Evolutionary conservation across 2,329 filamentous ascomycete genomes (phyloP).

Genomic region (Exserohilum turcica): DNA sequence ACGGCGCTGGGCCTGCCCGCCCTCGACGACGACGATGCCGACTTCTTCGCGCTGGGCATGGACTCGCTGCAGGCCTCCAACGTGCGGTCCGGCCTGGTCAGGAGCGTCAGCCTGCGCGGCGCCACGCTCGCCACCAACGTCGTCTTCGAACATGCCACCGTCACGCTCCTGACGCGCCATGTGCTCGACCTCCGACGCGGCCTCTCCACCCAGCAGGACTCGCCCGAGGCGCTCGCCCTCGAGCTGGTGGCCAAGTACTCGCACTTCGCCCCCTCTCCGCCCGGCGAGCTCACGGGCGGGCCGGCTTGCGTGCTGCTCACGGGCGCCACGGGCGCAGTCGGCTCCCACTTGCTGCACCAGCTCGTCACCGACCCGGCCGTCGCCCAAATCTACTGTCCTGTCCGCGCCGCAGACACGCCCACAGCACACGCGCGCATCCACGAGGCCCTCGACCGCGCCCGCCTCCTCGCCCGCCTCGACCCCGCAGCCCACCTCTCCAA

Average conservation of each 20-base stretch:
- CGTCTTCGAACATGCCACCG: neutral
- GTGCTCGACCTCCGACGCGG: neutral
- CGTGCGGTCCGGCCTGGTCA: neutral
- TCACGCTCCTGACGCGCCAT: neutral
- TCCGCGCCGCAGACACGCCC: neutral
- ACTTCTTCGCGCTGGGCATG: too few species aligned
- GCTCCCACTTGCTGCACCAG: neutral
- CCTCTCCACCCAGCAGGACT: neutral
- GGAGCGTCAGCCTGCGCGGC: neutral
- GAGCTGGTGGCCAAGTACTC: neutral
- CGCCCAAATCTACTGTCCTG: too few species aligned
- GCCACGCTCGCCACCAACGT: neutral
- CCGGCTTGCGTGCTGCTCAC: neutral
- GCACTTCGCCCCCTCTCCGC: neutral
- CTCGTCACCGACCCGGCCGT: neutral
- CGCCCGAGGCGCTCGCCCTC: neutral
- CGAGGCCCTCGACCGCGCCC: neutral
- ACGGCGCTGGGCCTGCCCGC: too few species aligned
- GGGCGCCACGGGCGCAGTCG: neutral
- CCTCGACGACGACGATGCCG: too few species aligned
- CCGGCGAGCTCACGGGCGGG: neutral
- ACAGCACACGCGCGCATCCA: neutral
- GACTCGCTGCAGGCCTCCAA: neutral
- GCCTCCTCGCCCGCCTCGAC: neutral
- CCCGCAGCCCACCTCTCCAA: neutral